These are phyloP conservation scores for Pseudopithomyces chartarum DNA, from an alignment of 2,329 filamentous ascomycete species.

Conservation along the genomic window DNA sequence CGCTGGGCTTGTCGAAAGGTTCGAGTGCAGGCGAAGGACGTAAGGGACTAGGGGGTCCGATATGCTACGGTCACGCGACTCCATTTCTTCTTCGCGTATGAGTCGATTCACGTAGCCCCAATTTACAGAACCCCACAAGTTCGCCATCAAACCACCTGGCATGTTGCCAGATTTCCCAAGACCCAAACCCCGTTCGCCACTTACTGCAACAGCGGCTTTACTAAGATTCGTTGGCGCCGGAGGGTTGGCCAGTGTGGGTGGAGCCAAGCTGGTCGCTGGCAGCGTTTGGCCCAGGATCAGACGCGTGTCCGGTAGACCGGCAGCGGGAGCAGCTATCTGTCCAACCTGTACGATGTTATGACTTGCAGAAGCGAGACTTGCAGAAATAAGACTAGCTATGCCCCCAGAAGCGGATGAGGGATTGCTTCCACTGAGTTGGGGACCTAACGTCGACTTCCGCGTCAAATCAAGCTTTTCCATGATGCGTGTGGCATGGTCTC, in stretches of 20 bases:
- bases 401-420: constrained; percentile 62
- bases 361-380: constrained; percentile 71
- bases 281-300: constrained; percentile 51
- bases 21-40: constrained; percentile 25
- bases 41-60: constrained; percentile 44
- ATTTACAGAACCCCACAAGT: constrained; percentile 88
- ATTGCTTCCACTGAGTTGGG: constrained; percentile 47
- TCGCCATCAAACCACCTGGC: constrained; percentile 86
- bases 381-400: constrained; percentile 83
- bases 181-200: constrained; percentile 73
- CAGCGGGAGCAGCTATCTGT: constrained; percentile 46
- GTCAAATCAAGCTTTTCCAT: constrained; percentile 93
- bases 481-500: constrained; percentile 83
- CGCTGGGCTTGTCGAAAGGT: constrained; percentile 22
- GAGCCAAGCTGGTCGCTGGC: constrained; percentile 71
- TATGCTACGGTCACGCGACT: constrained; percentile 30
- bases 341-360: constrained; percentile 76
- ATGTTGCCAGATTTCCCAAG: constrained; percentile 68
- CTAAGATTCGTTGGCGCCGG: constrained; percentile 86
- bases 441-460: constrained; percentile 71
- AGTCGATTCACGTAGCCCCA: constrained; percentile 74
- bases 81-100: constrained; percentile 57
- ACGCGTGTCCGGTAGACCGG: constrained; percentile 43
- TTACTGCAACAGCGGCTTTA: constrained; percentile 80
- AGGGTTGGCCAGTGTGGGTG: constrained; percentile 79